Percentiles rank a stretch among this genome's conserved stretches.
Evolutionary conservation across 2,329 filamentous ascomycete genomes (phyloP).

Genomic region (Venturia pyrina): DNA sequence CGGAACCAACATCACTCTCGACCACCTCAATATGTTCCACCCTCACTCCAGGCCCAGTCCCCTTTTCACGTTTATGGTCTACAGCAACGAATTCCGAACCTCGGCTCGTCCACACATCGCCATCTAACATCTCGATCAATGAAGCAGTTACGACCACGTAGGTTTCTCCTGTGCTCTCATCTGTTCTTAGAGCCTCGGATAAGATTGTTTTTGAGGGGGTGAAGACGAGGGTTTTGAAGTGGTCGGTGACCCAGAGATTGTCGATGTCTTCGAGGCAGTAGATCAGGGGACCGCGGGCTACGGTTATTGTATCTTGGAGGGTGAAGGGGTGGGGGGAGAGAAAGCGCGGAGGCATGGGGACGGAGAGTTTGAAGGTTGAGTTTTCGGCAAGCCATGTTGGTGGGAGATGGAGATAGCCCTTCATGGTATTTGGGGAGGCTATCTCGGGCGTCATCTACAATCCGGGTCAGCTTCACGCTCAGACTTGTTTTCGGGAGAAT

Average conservation of each 20-base stretch:
- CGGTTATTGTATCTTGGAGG: constrained; percentile 42
- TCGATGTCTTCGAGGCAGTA: constrained; percentile 53
- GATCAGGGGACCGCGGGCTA: constrained; percentile 48
- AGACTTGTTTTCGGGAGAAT: not conserved
- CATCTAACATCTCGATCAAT: not conserved
- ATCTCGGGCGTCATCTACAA: constrained; percentile 28
- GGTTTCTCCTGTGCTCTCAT: constrained; percentile 1
- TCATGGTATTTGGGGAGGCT: constrained; percentile 23
- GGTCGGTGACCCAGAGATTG: constrained; percentile 45
- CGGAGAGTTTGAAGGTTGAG: constrained; percentile 34
- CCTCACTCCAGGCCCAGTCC: not conserved
- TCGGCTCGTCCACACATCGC: not conserved
- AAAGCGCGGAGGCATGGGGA: constrained; percentile 39
- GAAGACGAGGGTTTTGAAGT: constrained; percentile 35
- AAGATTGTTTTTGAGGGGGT: constrained; percentile 6
- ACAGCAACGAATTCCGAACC: constrained; percentile 8
- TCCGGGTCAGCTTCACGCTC: not conserved
- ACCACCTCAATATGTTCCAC: not conserved
- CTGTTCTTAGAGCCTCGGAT: constrained; percentile 1
- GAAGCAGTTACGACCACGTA: not conserved
- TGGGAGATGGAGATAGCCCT: constrained; percentile 42
- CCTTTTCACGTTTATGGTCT: constrained; percentile 13
- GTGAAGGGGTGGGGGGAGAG: constrained; percentile 47
- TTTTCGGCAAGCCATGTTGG: constrained; percentile 31
- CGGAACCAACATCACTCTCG: constrained; percentile 15